These are phyloP conservation scores for Leccinum disarticulatum DNA, from an alignment of 768 basidiomycete species.

Conservation along the genomic window DNA sequence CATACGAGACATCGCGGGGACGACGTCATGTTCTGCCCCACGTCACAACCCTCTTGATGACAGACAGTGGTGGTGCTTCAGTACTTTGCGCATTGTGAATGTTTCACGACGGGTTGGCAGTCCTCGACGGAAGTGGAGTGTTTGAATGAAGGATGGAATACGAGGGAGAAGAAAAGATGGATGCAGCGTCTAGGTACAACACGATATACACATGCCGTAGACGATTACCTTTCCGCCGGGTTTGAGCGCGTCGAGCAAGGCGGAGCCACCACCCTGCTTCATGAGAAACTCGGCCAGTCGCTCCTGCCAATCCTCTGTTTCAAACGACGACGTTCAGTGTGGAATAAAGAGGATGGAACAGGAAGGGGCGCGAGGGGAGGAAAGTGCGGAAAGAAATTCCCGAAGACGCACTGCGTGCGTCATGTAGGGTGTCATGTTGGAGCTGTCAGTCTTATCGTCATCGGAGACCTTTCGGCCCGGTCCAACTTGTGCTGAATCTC, in stretches of 20 bases:
- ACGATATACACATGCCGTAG: slow-evolving; percentile 44
- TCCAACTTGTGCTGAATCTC: too few species aligned
- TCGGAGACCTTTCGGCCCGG: too few species aligned
- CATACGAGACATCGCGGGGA: slow-evolving; percentile 69
- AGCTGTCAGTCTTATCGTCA: too few species aligned
- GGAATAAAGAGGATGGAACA: too few species aligned
- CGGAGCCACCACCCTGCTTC: too few species aligned
- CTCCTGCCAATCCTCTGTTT: too few species aligned
- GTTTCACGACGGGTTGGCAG: slow-evolving; percentile 40
- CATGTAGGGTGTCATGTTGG: too few species aligned
- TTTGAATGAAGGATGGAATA: not conserved
- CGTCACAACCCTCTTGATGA: slow-evolving; percentile 9
- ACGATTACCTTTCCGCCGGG: slow-evolving; percentile 59
- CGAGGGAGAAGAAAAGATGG: not conserved
- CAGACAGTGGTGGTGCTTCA: slow-evolving; percentile 45
- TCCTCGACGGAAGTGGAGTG: slow-evolving; percentile 3
- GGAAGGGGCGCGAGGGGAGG: too few species aligned
- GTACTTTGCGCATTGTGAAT: slow-evolving; percentile 76
- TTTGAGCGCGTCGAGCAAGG: slow-evolving; percentile 24
- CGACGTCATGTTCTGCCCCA: slow-evolving; percentile 54
- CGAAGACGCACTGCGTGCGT: too few species aligned
- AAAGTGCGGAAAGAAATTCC: too few species aligned
- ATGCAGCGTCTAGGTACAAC: not conserved
- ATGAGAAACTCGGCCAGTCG: too few species aligned
- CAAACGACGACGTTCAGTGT: too few species aligned